Percentiles rank a stretch among this genome's conserved stretches.
phyloP scores from a whole-genome alignment of 768 basidiomycete species.

The Xanthoconium purpureum region DNA sequence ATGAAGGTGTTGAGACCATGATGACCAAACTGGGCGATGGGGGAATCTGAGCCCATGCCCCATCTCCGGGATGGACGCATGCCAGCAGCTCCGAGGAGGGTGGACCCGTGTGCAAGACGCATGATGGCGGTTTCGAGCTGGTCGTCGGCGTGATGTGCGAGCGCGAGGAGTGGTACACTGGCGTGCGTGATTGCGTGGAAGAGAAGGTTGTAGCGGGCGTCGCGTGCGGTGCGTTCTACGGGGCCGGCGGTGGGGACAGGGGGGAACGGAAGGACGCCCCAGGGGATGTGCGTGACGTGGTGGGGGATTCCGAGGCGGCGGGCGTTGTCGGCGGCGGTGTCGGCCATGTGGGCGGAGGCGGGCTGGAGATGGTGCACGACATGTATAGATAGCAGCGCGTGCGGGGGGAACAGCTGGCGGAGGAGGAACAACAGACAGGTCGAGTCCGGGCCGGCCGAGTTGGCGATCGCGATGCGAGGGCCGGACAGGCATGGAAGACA shows the following conservation, averaged over 20 bases:
- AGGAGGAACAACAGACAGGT: conserved; percentile 74
- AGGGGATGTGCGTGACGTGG: conserved; percentile 47
- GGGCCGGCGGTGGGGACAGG: conserved; percentile 39
- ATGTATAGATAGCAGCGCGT: conserved; percentile 52
- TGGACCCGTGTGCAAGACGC: conserved; percentile 59
- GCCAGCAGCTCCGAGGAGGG: conserved; percentile 55
- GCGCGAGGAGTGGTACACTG: conserved; percentile 46
- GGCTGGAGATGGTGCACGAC: conserved; percentile 71
- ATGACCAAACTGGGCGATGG: conserved; percentile 43
- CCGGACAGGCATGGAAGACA: conserved; percentile 3
- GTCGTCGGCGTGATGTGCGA: conserved; percentile 80
- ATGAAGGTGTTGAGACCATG: conserved; percentile 69
- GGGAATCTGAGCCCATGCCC: conserved; percentile 64
- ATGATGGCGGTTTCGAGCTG: conserved; percentile 80
- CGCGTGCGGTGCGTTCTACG: conserved; percentile 57
- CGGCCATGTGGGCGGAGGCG: conserved; percentile 54
- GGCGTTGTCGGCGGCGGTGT: conserved; percentile 44
- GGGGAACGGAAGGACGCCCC: conserved; percentile 56
- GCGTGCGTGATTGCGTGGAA: conserved; percentile 44
- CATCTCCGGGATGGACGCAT: conserved; percentile 68
- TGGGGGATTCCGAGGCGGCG: conserved; percentile 43
- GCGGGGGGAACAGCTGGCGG: conserved; percentile 35
- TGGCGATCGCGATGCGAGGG: conserved; percentile 51
- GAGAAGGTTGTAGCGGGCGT: conserved; percentile 54
- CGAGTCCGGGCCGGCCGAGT: conserved; percentile 83